Conservation (phyloP, 2,329 filamentous ascomycete species). For the Mycocentrospora acerina region DNA sequence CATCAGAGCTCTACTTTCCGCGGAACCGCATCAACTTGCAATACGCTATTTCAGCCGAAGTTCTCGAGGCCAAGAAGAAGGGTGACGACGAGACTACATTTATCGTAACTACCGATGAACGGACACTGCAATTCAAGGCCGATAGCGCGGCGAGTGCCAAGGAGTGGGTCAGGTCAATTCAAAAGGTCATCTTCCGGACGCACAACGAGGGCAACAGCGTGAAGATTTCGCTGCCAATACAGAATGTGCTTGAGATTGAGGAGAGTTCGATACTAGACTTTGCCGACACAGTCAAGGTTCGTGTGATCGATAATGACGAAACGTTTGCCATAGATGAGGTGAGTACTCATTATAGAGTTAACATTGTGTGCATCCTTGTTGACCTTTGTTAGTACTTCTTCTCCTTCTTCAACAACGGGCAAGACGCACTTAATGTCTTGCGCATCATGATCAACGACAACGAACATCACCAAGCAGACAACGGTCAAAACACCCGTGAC, state of each 20-base stretch:
- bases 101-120: slow-evolving; percentile 76
- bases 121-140: slow-evolving; percentile 83
- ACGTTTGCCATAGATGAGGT: slow-evolving; percentile 95
- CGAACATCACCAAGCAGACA: slow-evolving; percentile 40
- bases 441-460: slow-evolving; percentile 70
- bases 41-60: slow-evolving; percentile 83
- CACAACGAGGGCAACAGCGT: slow-evolving; percentile 97
- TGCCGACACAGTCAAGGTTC: slow-evolving; percentile 89
- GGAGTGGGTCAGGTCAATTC: slow-evolving; percentile 93
- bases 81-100: slow-evolving; percentile 74
- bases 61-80: slow-evolving; percentile 69
- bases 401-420: slow-evolving; percentile 85
- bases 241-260: slow-evolving; percentile 89
- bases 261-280: slow-evolving; percentile 88
- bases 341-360: slow-evolving; percentile 10
- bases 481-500: slow-evolving; percentile 9
- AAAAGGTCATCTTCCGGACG: slow-evolving; percentile 91
- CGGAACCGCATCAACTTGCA: slow-evolving; percentile 88
- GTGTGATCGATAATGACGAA: slow-evolving; percentile 90
- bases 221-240: slow-evolving; percentile 88
- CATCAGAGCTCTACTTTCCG: slow-evolving; percentile 86
- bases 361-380: slow-evolving; percentile 3
- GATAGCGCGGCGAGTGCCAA: slow-evolving; percentile 86
- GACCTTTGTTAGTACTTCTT: slow-evolving; percentile 74
- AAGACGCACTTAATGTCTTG: slow-evolving; percentile 79